Base-by-base conservation (phyloP, 257 asterid genomes). In the Craterostigma plantagineum region DNA sequence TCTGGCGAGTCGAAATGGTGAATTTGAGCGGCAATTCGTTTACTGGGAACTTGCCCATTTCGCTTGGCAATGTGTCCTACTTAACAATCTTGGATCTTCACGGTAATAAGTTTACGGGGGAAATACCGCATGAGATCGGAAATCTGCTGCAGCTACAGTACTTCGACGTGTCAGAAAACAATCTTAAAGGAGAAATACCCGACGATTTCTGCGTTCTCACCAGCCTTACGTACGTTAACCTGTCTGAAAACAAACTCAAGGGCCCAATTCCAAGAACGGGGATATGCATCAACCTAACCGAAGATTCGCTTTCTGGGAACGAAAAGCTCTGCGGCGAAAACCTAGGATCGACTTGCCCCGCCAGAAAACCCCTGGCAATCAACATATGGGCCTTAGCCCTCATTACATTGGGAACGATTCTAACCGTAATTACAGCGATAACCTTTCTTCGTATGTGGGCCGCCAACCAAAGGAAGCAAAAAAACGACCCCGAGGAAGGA, bases 181-280 rank as follows among this genome's bases (percentile, higher is more conserved):
- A 44, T 49, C 63, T 87, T 0, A 41, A 35, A 0, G 95, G 97
- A 4, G 59, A 50, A 48, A 73, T 87, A 14, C 97, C 97, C 0
- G 64, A 45, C 0, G 55, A 71, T 16, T 41, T 87, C 16, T 87
- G 97, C 47, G 58, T 59, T 18, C 56, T 79, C 5, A 14, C 60
- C 36, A 65, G 59, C 56, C 66, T 82, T 14, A 3, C 33, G 9
- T 62, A 58, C 47, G 34, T 74, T 52, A 67, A 70, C 63, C 61
- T 87, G 9, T 63, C 79, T 0, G 69, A 58, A 17, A 86, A 86
- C 48, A 43, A 52, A 49, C 64, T 87, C 8, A 45, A 51, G 11
- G 97, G 97, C 1, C 65, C 91, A 8, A 56, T 87, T 45, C 97
- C 95, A 1, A 57, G 44, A 17, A 52, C 40, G 15, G 94, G 95